Base-by-base conservation (phyloP, 192 early-diverging fungal genomes). In the Podochytrium sp. region DNA sequence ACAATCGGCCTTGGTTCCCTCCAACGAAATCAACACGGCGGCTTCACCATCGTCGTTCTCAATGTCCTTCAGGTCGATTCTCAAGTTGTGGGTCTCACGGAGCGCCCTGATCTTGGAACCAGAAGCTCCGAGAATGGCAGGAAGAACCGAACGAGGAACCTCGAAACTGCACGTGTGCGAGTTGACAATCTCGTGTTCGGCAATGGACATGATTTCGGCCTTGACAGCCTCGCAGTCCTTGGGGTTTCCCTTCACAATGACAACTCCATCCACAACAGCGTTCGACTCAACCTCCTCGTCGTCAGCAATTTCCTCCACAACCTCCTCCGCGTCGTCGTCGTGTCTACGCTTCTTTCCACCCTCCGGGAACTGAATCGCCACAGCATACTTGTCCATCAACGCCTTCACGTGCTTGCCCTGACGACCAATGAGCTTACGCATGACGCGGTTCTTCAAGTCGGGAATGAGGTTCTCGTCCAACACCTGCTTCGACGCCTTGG, bases 201-300 rank as follows among this genome's bases (percentile, higher is more conserved):
- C 87, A 29, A 93, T 83, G 64, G 93, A 91, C 71, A 94, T 66
- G 41, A 99, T 84, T 79, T 96, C 94, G 35, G 79, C 80, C 83
- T 93, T 92, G 58, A 93, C 94, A 29, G 80, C 78, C 6, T 85
- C 83, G 50, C 94, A 92, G 62, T 93, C 94, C 76, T 86, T 89
- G 78, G 92, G 93, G 40, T 90, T 89, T 38, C 97, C 97, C 56
- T 89, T 89, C 62, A 99, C 90, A 30, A 83, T 82, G 38, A 98
- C 93, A 56, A 84, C 81, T 14, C 84, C 84, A n/a, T 68, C 58
- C 39, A 33, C 66, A 32, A 47, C 57, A 18, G 58, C 39, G 42
- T 57, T 73, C 3, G 25, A 40, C 18, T 40, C 59, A 33, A 69
- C 69, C 39, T 62, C 68, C 1, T 38, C 76, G 2, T 73, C 71